A percentile compares a stretch with the other conserved stretches of the same genome.
Conservation (phyloP, 805 yeast species). For the Candida nanaspora region DNA sequence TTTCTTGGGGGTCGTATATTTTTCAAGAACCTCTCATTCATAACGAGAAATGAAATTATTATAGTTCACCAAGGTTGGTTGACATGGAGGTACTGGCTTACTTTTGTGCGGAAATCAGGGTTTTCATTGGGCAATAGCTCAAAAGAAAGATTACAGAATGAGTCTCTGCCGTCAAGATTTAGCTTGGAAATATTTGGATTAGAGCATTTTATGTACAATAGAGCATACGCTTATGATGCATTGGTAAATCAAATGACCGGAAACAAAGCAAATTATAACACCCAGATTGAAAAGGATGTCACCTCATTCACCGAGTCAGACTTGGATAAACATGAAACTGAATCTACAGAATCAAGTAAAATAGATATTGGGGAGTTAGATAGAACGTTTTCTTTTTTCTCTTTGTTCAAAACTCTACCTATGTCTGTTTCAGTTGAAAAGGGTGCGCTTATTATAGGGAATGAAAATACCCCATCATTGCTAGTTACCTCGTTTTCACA, state of each 20-base stretch:
- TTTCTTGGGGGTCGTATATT: constrained; percentile 77
- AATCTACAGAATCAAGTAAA: neutral
- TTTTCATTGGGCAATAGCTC: constrained; percentile 19
- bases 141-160: constrained; percentile 28
- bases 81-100: constrained; percentile 91
- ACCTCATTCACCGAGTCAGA: too few species aligned
- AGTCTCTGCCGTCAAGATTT: constrained; percentile 48
- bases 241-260: neutral
- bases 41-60: constrained; percentile 68
- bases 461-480: constrained; percentile 67
- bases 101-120: constrained; percentile 33
- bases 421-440: constrained; percentile 49
- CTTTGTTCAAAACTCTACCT: constrained; percentile 44
- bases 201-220: constrained; percentile 78
- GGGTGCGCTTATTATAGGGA: constrained; percentile 77
- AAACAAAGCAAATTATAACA: neutral
- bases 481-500: constrained; percentile 52
- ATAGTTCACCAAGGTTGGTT: constrained; percentile 64
- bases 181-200: constrained; percentile 61
- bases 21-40: constrained; percentile 65
- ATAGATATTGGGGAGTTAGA: neutral
- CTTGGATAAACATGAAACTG: neutral
- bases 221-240: constrained; percentile 68
- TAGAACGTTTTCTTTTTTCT: neutral
- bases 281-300: constrained; percentile 1